Percentiles rank a stretch among this genome's conserved stretches.
These are phyloP conservation scores for Rhizophora apiculata DNA, from an alignment of 345 rosid genomes.

Conservation along the genomic window DNA sequence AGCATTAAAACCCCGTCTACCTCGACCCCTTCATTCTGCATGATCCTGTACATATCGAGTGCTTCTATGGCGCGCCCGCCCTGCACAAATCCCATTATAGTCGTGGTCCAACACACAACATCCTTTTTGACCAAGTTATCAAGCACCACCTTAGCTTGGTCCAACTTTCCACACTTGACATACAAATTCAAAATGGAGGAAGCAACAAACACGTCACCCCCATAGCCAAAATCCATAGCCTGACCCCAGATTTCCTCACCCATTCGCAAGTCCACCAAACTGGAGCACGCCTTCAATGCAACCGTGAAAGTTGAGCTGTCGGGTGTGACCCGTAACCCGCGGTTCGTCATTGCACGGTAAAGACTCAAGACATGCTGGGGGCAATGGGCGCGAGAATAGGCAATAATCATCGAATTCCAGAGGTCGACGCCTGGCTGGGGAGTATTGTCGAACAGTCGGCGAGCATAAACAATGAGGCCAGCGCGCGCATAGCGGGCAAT, in stretches of 20 bases:
- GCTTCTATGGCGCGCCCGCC: constrained; percentile 48
- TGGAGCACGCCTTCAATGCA: constrained; percentile 63
- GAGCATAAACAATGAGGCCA: constrained; percentile 45
- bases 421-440: constrained; percentile 41
- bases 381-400: constrained; percentile 42
- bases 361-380: constrained; percentile 46
- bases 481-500: constrained; percentile 29
- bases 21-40: constrained; percentile 60
- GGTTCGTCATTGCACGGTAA: constrained; percentile 49
- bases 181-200: constrained; percentile 73
- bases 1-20: constrained; percentile 54
- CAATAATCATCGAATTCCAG: constrained; percentile 59
- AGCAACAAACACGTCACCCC: constrained; percentile 58
- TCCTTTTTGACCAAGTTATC: constrained; percentile 55
- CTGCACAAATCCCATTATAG: constrained; percentile 57
- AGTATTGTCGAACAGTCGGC: constrained; percentile 52
- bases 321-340: constrained; percentile 37
- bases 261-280: constrained; percentile 34
- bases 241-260: constrained; percentile 55
- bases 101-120: constrained; percentile 66
- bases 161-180: constrained; percentile 48
- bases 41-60: constrained; percentile 41
- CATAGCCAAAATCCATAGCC: constrained; percentile 58
- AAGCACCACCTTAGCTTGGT: constrained; percentile 50
- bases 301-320: constrained; percentile 76